A percentile compares a stretch with the other conserved stretches of the same genome.
Evolutionary conservation across 768 basidiomycete species (phyloP).

Genomic region (Coprinopsis sp.): DNA sequence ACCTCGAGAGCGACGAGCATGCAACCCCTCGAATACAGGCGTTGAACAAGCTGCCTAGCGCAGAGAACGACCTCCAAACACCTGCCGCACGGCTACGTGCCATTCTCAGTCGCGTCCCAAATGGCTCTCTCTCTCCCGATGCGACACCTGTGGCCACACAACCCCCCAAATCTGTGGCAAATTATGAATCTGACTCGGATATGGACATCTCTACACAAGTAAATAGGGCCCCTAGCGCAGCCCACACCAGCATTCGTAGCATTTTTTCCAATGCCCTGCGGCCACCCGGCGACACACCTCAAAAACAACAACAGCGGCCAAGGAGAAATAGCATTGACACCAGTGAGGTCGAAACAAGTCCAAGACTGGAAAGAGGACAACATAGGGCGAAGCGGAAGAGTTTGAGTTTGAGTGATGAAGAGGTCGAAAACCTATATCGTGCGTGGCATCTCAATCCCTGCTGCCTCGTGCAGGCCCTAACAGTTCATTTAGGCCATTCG

Average conservation of each 20-base stretch:
- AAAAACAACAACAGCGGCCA: conserved; percentile 38
- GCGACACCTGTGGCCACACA: conserved; percentile 21
- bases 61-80: conserved; percentile 29
- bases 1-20: conserved; percentile 28
- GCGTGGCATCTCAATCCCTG: conserved; percentile 21
- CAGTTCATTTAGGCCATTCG: conserved; percentile 16
- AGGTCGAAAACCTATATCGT: conserved; percentile 51
- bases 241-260: conserved; percentile 55
- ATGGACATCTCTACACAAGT: conserved; percentile 31
- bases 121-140: conserved; percentile 15
- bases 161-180: conserved; percentile 34
- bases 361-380: conserved; percentile 38
- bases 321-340: conserved; percentile 54
- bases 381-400: conserved; percentile 53
- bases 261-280: conserved; percentile 64
- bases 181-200: conserved; percentile 58
- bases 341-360: conserved; percentile 56
- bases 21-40: conserved; percentile 17
- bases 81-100: conserved; percentile 63
- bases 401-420: conserved; percentile 66
- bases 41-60: conserved; percentile 13
- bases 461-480: conserved; percentile 1
- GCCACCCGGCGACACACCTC: conserved; percentile 61
- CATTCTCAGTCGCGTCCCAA: conserved; percentile 48
- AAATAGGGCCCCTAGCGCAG: conserved; percentile 39